Conservation (phyloP, 1,284 basidiomycete species). For the Agroathelia rolfsii region DNA sequence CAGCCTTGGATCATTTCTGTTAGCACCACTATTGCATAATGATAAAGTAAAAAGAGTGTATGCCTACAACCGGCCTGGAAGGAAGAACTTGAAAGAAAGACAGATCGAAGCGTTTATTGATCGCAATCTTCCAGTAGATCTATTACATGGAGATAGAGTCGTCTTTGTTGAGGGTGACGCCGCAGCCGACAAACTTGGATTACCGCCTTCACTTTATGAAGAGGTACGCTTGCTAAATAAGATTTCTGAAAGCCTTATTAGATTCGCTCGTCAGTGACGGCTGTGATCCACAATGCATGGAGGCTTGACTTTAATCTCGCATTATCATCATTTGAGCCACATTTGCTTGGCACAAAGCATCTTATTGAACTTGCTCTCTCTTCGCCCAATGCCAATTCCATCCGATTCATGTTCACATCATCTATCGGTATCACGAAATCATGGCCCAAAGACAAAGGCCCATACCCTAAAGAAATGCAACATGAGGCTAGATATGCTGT, state of each 20-base stretch:
- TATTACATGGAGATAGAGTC: constrained; percentile 12
- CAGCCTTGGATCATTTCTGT: constrained; percentile 13
- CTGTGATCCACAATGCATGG: constrained; percentile 24
- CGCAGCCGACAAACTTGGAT: constrained; percentile 14
- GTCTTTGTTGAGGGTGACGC: constrained; percentile 18
- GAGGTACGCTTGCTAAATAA: constrained; percentile 15
- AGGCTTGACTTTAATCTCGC: constrained; percentile 26
- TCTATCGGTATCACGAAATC: constrained; percentile 26
- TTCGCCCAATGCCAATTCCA: constrained; percentile 14
- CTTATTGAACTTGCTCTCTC: constrained; percentile 23
- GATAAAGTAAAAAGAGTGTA: constrained; percentile 13
- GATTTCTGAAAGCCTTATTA: constrained; percentile 6
- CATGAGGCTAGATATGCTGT: constrained; percentile 17
- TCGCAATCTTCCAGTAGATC: too few relatives aligned
- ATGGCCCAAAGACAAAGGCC: constrained; percentile 21
- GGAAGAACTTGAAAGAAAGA: too few relatives aligned
- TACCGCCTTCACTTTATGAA: too few relatives aligned
- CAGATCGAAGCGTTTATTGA: too few relatives aligned
- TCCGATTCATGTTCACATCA: constrained; percentile 25
- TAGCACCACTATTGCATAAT: constrained; percentile 10
- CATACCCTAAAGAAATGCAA: constrained; percentile 20
- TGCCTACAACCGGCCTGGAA: constrained; percentile 12
- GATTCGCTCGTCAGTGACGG: constrained; percentile 16
- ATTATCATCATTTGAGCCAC: constrained; percentile 23
- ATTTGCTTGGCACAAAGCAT: constrained; percentile 18